Evolutionary conservation across 345 rosid species (phyloP), one percentile per base, ranked within the genome.

Genomic region (Atalantia buxifolia): DNA sequence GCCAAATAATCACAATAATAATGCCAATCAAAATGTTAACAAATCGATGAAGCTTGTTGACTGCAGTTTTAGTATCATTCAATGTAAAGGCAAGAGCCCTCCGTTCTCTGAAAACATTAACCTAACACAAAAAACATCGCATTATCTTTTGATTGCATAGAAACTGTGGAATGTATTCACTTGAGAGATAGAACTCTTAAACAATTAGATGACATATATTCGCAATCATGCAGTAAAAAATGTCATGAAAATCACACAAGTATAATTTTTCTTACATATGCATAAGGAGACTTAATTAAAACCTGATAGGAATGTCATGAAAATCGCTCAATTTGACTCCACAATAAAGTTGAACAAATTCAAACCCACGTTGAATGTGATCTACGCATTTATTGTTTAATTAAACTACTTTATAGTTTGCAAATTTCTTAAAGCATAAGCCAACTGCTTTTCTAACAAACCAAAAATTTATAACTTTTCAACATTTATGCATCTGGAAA

Each of bases 61-160:
- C 98, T 9, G 98, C 99, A 50, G 99, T 95, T 77, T 95, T 93
- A 2, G 98, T 95, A 72, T 95, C 99, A 61, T 93, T 90, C 83
- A 95, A 69, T 19, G 99, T 93, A 81, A 92, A 78, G 48, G 99
- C 88, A 31, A 95, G 91, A 4, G 99, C 99, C 82, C 91, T 93
- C 79, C 99, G 82, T 74, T 95, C 97, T 80, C 96, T 89, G 68
- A 91, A 95, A 24, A 93, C 99, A 87, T 90, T 89, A 30, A 93
- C 96, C 99, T 95, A 56, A 18, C 61, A 75, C 75, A 68, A 28
- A 27, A 64, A 12, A 27, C 14, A 22, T 74, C 28, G 16, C 35
- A 64, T 42, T 74, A 28, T 42, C 40, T 63, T 63, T 24, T 45
- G 28, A 45, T 64, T 63, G 61, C 19, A 40, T 8, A 21, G 22